Percentiles rank a stretch among this genome's conserved stretches.
phyloP scores from a whole-genome alignment of 768 basidiomycete genomes.

The Collybiopsis confluens region DNA sequence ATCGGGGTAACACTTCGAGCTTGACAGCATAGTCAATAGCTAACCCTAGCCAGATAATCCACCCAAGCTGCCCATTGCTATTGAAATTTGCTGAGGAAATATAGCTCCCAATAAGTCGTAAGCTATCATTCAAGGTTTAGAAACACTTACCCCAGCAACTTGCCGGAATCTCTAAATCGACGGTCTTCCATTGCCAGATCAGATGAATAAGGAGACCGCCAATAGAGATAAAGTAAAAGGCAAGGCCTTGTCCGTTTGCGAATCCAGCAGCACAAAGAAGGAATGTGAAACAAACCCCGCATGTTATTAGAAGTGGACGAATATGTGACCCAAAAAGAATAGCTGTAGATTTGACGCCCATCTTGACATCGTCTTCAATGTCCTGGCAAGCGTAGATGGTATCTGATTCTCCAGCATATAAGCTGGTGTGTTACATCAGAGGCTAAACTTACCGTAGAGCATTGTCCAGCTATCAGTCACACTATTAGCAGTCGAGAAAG shows the following conservation, averaged over 20 bases:
- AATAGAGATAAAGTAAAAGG: conserved; percentile 22
- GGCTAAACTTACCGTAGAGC: conserved; percentile 34
- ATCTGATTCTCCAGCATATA: conserved; percentile 23
- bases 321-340: conserved; percentile 64
- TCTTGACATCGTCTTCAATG: conserved; percentile 65
- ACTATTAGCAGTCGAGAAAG: background rate
- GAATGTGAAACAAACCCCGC: conserved; percentile 47
- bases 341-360: conserved; percentile 75
- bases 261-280: conserved; percentile 51
- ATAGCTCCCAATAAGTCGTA: background rate
- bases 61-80: conserved; percentile 15
- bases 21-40: conserved; percentile 8
- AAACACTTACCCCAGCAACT: conserved; percentile 19
- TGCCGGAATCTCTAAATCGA: conserved; percentile 17
- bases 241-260: conserved; percentile 43
- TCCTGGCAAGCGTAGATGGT: conserved; percentile 82
- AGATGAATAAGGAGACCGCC: conserved; percentile 21
- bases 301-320: conserved; percentile 48
- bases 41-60: conserved; percentile 14
- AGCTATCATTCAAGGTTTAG: background rate
- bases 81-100: conserved; percentile 10
- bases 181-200: conserved; percentile 20
- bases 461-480: conserved; percentile 38
- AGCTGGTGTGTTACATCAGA: too few species aligned
- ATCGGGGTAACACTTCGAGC: too few species aligned